Base-by-base conservation (phyloP, 257 asterid genomes). In the Capsicum chinense region DNA sequence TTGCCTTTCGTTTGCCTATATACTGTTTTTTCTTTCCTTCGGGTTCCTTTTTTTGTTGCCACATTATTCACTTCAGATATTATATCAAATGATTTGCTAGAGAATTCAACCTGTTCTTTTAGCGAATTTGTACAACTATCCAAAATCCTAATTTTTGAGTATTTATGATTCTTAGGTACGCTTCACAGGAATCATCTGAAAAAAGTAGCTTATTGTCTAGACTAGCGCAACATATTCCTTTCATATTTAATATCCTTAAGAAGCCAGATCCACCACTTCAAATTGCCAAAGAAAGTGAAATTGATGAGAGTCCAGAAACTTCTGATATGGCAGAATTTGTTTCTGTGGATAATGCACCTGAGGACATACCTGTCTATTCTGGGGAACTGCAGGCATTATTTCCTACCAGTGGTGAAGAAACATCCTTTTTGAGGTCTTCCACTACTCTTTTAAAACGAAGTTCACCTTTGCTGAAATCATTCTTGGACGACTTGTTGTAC, bases 171-270 rank as follows among this genome's bases (percentile, higher is more conserved):
- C 52, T 84, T 90, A 91, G 96, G 83, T 88, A 87, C 63, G 64
- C 85, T 62, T 85, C 80, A 79, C 89, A 80, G 85, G 89, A 86
- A 88, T 60, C 91, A 90, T 88, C 93, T 83, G 91, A 87, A 68
- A 88, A 89, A 88, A 92, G 85, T 66, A 92, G 93, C 91, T 87
- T 96, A 84, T 90, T 94, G 78, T 91, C 93, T 83, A 91, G 92
- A 90, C 89, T 96, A 82, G 97, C 93, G 67, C 93, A 87, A 68
- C 95, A 84, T 89, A 90, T 96, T 86, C 98, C 99, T 66, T 96
- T 93, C 89, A 73, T 96, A 83, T 92, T 92, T 85, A 91, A 91
- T 84, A 87, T 94, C 88, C 91, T 94, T 83, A 93, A 91, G 91
- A 93, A 92, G 91, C 90, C 91, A 84, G 70, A 87, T 80, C 90